Evolutionary conservation across 345 rosid species (phyloP).

Genomic region (Hirschfeldia incana): DNA sequence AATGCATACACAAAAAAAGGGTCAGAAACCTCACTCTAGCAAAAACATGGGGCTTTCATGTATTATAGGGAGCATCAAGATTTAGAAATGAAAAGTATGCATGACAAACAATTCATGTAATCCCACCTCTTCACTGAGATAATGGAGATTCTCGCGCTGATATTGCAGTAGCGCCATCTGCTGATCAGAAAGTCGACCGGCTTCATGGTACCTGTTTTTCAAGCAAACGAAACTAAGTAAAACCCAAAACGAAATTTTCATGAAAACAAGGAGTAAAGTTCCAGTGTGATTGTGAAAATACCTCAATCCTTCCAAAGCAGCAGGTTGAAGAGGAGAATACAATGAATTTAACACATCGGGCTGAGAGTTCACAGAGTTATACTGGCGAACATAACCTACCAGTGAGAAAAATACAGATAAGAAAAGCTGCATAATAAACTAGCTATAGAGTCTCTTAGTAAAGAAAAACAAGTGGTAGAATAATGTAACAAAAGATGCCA

Average conservation of each 20-base stretch:
- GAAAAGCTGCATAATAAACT: conserved; percentile 4
- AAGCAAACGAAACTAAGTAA: conserved; percentile 16
- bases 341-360: conserved; percentile 94
- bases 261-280: neutral
- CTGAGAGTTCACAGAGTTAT: conserved; percentile 85
- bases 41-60: too few relatives aligned
- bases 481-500: neutral
- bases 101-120: neutral
- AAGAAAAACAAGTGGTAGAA: conserved; percentile 1
- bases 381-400: conserved; percentile 82
- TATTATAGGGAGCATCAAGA: too few relatives aligned
- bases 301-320: conserved; percentile 94
- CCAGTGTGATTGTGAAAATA: conserved; percentile 27
- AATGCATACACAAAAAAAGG: neutral
- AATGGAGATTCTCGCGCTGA: conserved; percentile 98
- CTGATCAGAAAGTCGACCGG: conserved; percentile 88
- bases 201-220: conserved; percentile 73
- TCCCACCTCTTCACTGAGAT: conserved; percentile 86
- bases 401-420: conserved; percentile 19
- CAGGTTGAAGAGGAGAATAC: conserved; percentile 94
- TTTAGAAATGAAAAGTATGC: neutral
- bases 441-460: neutral
- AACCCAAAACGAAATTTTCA: neutral
- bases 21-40: conserved; percentile 9
- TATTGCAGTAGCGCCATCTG: conserved; percentile 98